These are phyloP conservation scores for Aphanomyces invadans DNA, from an alignment of 352 stramenopile genomes.

Conservation along the genomic window DNA sequence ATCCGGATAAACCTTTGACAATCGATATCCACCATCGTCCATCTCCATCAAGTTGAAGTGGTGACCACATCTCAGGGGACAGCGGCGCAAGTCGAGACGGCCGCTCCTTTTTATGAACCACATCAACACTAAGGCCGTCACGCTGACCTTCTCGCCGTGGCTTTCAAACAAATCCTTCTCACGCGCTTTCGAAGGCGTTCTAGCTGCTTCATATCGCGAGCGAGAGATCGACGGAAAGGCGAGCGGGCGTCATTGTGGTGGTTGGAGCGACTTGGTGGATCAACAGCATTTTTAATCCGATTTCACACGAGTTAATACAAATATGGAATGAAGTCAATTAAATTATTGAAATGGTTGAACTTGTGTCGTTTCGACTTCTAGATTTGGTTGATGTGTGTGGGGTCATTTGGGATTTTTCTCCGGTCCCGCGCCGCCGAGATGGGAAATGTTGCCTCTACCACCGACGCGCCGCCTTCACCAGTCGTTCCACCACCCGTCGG, in stretches of 20 bases:
- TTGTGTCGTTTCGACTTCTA: constrained; percentile 5
- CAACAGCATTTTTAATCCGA: background rate
- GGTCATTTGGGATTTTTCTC: constrained; percentile 2
- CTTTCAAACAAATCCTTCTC: too few species aligned
- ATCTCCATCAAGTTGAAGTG: constrained; percentile 2
- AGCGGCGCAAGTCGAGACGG: too few species aligned
- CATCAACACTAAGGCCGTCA: too few species aligned
- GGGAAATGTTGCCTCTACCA: constrained; percentile 5
- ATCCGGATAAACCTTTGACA: background rate
- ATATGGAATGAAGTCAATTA: background rate
- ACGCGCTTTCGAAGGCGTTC: too few species aligned
- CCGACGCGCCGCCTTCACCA: background rate
- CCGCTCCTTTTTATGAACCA: too few species aligned
- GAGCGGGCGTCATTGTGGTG: too few species aligned
- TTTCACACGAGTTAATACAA: background rate
- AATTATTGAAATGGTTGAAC: background rate
- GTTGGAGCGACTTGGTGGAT: too few species aligned
- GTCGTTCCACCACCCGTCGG: background rate
- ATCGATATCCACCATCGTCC: background rate
- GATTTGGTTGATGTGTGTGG: background rate
- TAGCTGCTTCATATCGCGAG: too few species aligned
- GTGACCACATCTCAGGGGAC: background rate
- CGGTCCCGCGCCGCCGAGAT: background rate
- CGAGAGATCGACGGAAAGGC: too few species aligned
- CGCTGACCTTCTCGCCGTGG: too few species aligned